Evolutionary conservation across 768 basidiomycete species (phyloP).

Genomic region (Peribolospora baueri): DNA sequence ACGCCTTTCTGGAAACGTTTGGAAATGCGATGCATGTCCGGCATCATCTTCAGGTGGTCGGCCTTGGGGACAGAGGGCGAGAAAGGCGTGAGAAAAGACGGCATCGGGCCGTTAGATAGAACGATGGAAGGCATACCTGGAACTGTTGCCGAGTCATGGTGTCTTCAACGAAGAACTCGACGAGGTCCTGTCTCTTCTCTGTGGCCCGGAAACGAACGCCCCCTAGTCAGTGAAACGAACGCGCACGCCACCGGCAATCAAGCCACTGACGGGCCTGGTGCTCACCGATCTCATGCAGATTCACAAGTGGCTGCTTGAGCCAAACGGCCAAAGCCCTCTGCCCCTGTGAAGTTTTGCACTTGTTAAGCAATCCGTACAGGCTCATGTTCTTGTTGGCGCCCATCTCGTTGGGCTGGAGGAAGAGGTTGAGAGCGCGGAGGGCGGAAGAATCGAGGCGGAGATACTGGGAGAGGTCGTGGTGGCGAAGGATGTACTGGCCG

Average conservation of each 20-base stretch:
- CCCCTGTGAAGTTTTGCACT: constrained; percentile 90
- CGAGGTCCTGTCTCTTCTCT: constrained; percentile 71
- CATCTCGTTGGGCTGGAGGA: constrained; percentile 41
- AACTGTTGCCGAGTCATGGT: constrained; percentile 41
- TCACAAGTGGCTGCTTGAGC: constrained; percentile 88
- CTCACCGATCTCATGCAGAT: constrained; percentile 75
- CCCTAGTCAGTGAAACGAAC: not conserved
- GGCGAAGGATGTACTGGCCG: constrained; percentile 51
- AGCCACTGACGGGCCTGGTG: constrained; percentile 5
- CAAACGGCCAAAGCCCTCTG: constrained; percentile 64
- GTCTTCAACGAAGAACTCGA: constrained; percentile 65
- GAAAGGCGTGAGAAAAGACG: not conserved
- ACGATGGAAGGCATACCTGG: constrained; percentile 29
- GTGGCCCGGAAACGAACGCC: not conserved
- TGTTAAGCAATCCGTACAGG: constrained; percentile 67
- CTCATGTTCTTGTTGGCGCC: constrained; percentile 57
- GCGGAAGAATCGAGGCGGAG: constrained; percentile 95
- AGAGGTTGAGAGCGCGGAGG: constrained; percentile 61
- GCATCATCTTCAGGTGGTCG: constrained; percentile 69
- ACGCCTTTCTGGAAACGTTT: constrained; percentile 70
- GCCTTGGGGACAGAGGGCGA: constrained; percentile 27
- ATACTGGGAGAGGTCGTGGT: constrained; percentile 76
- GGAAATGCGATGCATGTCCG: constrained; percentile 72
- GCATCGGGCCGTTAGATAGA: no score
- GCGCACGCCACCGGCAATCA: not conserved